Evolutionary conservation across 345 rosid species (phyloP).

Genomic region (Aquilaria yunnanensis): DNA sequence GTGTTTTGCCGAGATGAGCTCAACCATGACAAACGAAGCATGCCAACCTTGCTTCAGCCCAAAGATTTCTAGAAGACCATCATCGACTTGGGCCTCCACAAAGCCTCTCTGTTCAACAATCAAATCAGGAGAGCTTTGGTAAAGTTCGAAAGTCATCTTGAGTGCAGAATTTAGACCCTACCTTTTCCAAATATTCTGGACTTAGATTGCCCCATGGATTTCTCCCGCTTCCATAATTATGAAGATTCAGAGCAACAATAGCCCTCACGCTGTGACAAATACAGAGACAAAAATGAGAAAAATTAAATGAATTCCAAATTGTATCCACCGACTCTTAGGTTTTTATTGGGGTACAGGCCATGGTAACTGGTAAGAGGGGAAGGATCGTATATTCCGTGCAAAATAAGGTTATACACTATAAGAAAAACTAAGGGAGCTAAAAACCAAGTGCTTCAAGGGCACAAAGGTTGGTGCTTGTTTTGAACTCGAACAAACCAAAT

Average conservation of each 20-base stretch:
- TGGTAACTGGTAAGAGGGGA: too few relatives aligned
- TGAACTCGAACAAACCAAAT: neutral
- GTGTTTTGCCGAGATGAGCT: conserved; percentile 97
- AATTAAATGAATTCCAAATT: neutral
- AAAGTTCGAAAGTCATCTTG: neutral
- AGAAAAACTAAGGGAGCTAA: too few relatives aligned
- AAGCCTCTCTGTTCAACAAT: conserved; percentile 60
- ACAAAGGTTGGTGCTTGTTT: too few relatives aligned
- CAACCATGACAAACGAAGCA: conserved; percentile 98
- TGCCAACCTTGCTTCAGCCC: conserved; percentile 99
- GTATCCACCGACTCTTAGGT: too few relatives aligned
- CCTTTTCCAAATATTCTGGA: conserved; percentile 85
- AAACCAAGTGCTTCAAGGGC: too few relatives aligned
- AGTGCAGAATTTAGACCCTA: conserved; percentile 12
- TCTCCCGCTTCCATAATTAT: conserved; percentile 92
- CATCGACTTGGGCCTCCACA: conserved; percentile 91
- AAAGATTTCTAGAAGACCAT: conserved; percentile 90
- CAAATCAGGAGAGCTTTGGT: neutral
- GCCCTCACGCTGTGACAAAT: conserved; percentile 73
- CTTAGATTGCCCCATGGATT: conserved; percentile 90
- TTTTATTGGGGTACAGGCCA: too few relatives aligned
- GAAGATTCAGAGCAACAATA: conserved; percentile 84
- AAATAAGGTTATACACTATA: too few relatives aligned
- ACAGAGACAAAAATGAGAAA: conserved; percentile 2
- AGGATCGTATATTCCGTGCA: too few relatives aligned